These are phyloP conservation scores for Acer campestre DNA, from an alignment of 345 rosid species.

Conservation along the genomic window DNA sequence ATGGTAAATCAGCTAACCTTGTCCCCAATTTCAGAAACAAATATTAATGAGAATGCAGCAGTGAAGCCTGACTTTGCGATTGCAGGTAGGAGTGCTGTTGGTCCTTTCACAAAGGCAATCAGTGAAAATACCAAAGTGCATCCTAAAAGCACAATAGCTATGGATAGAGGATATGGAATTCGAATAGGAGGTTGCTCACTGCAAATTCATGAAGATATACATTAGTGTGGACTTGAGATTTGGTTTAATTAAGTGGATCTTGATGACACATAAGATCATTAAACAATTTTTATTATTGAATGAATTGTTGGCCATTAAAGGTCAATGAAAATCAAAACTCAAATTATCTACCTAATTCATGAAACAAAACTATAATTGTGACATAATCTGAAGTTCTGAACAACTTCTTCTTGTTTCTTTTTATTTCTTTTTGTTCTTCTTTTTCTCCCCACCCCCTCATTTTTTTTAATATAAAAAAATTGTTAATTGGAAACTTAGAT, in stretches of 20 bases:
- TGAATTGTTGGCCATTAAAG: not conserved
- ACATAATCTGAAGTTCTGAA: not conserved
- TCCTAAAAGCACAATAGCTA: slow-evolving; percentile 69
- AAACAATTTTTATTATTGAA: not conserved
- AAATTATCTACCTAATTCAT: not conserved
- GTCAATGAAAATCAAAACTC: not conserved
- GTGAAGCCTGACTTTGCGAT: slow-evolving; percentile 94
- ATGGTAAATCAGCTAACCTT: slow-evolving; percentile 54
- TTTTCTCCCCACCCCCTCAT: too few species aligned
- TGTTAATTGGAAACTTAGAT: not conserved
- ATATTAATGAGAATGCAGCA: slow-evolving; percentile 93
- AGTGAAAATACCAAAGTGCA: slow-evolving; percentile 74
- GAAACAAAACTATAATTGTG: not conserved
- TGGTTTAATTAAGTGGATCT: not conserved
- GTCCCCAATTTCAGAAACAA: slow-evolving; percentile 98
- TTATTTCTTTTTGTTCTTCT: too few species aligned
- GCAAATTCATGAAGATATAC: slow-evolving; percentile 39
- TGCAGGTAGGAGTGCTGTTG: slow-evolving; percentile 74
- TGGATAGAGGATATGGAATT: slow-evolving; percentile 75
- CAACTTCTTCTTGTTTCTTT: not conserved
- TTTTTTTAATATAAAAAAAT: too few species aligned
- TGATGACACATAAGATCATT: not conserved
- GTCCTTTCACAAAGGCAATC: slow-evolving; percentile 73
- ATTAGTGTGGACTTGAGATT: not conserved
- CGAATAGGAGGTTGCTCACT: slow-evolving; percentile 61